Base-by-base conservation (phyloP, 1,139 yeast species). In the Kluyveromyces marxianus region DNA sequence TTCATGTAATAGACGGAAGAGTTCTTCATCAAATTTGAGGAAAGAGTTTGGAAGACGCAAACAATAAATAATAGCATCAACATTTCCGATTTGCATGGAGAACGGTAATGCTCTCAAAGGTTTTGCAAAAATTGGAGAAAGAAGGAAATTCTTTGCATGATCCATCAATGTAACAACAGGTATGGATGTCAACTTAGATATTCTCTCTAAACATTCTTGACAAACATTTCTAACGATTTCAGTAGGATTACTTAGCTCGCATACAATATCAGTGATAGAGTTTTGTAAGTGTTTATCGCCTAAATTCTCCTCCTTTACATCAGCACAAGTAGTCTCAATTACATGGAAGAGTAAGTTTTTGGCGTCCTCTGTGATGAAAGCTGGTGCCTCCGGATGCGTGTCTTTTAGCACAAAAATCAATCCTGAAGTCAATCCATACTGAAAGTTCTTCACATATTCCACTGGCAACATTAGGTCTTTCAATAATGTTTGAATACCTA, bases 51-150 rank as follows among this genome's bases (percentile, higher is more conserved):
- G 92, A 42, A 92, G 72, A 1, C 83, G 80, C 50, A 94, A 70
- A 59, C 97, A 92, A 63, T 83, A 94, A 0, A 95, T 82, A 10
- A 94, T 87, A 1, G 97, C 98, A 67, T 92, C 98, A 50, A 94
- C 89, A 63, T 92, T 90, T 32, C 98, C 98, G 48, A 94, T 92
- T 68, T 94, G 98, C 96, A 90, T 92, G 3, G 97, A 95, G 69
- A 94, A 92, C 0, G 99, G 98, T 51, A 94, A 72, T 0, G 98
- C 98, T 51, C 99, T 75, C 50, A 94, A 69, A 1, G 99, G 99
- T 60, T 94, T 94, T 4, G 96, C 96, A 69, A 92, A 94, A 37
- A 94, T 92, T 6, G 98, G 98, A 1, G 95, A 87, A 42, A 94
- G 69, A 39, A 94, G 70, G 40, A 90, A 77, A 39, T 79, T 83